A percentile compares a stretch with the other conserved stretches of the same genome.
These are phyloP conservation scores for Microcera coccophila DNA, from an alignment of 2,329 filamentous ascomycete genomes.

Conservation along the genomic window DNA sequence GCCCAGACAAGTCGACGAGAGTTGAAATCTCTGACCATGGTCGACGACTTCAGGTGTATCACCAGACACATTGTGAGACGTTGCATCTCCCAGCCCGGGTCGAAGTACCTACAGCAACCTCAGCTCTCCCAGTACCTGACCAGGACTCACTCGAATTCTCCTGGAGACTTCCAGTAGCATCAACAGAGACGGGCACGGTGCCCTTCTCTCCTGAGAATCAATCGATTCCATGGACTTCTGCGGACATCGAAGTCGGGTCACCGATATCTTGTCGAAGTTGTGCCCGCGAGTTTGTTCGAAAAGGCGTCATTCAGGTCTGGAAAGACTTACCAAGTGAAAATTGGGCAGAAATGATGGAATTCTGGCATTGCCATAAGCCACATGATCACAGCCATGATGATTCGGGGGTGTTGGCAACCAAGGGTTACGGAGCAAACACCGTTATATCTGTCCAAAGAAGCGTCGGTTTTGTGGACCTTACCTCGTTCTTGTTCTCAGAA, in stretches of 20 bases:
- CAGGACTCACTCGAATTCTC: conserved; percentile 36
- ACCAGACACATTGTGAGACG: conserved; percentile 36
- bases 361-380: conserved; percentile 99
- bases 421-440: conserved; percentile 82
- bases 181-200: conserved; percentile 19
- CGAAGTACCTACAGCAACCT: conserved; percentile 25
- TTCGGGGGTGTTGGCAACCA: conserved; percentile 51
- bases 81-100: conserved; percentile 44
- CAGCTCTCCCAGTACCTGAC: conserved; percentile 37
- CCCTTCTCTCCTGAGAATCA: conserved; percentile 36
- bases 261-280: conserved; percentile 44
- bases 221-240: conserved; percentile 54
- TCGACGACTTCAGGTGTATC: conserved; percentile 43
- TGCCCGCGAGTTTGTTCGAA: conserved; percentile 34
- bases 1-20: conserved; percentile 40
- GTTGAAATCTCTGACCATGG: conserved; percentile 45
- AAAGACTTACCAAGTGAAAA: conserved; percentile 94
- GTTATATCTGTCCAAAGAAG: conserved; percentile 62
- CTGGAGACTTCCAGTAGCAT: conserved; percentile 51
- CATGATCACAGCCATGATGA: conserved; percentile 49
- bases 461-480: conserved; percentile 76
- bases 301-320: conserved; percentile 56
- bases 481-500: conserved; percentile 67
- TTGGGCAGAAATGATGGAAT: conserved; percentile 99
- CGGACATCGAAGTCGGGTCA: conserved; percentile 40